A percentile compares a stretch with the other conserved stretches of the same genome.
Conservation (phyloP, 2,329 filamentous ascomycete species). For the Colletotrichum filicis region DNA sequence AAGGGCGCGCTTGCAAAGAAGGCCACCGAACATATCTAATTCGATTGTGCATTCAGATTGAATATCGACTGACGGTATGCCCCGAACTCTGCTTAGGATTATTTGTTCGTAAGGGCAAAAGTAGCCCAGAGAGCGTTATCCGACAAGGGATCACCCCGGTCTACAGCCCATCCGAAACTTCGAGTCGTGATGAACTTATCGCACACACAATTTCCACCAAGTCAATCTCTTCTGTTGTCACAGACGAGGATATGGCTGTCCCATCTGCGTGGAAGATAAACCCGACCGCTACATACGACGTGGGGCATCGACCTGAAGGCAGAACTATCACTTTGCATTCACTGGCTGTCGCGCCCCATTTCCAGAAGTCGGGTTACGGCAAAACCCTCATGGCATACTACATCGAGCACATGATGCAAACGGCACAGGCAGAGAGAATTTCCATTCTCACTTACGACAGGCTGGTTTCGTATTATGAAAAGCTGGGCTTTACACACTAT, state of each 20-base stretch:
- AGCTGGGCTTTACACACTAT: conserved; percentile 43
- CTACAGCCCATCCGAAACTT: neutral
- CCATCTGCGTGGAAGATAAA: conserved; percentile 40
- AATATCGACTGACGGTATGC: conserved; percentile 42
- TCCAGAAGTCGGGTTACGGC: conserved; percentile 42
- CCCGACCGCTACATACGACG: conserved; percentile 21
- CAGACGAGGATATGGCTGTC: conserved; percentile 42
- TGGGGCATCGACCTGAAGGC: conserved; percentile 40
- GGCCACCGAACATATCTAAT: neutral
- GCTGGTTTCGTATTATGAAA: conserved; percentile 44
- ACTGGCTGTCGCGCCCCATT: conserved; percentile 40
- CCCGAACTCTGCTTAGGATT: conserved; percentile 43
- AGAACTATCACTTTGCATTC: conserved; percentile 43
- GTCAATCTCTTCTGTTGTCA: conserved; percentile 35
- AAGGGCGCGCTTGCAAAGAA: too few relatives aligned
- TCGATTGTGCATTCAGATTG: conserved; percentile 37
- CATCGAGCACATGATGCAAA: conserved; percentile 36
- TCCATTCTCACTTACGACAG: conserved; percentile 44
- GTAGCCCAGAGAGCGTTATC: conserved; percentile 3
- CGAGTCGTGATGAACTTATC: conserved; percentile 36
- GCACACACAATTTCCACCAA: conserved; percentile 44
- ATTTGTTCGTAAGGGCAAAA: conserved; percentile 32
- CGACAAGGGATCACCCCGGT: conserved; percentile 20
- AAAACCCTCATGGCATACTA: conserved; percentile 40
- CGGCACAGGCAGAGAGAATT: conserved; percentile 38